phyloP scores from a whole-genome alignment of 208 protist genomes.

The Paratrypanosoma confusum region DNA sequence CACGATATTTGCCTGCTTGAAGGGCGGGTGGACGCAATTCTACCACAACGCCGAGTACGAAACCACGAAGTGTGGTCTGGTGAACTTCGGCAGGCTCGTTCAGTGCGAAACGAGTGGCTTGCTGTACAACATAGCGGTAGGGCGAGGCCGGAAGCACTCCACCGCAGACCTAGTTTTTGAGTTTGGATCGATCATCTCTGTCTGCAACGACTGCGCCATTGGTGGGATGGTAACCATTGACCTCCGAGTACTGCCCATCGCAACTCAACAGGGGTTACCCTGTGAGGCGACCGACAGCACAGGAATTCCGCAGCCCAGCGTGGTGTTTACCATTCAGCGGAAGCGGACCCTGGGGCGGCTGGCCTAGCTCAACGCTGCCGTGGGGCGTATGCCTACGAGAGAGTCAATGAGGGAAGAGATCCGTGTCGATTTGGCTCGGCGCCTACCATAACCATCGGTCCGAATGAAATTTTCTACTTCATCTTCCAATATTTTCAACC shows the following conservation, averaged over 20 bases:
- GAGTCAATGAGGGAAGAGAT: no score
- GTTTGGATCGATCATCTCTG: conserved; percentile 49
- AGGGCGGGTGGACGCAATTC: conserved; percentile 51
- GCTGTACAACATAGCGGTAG: conserved; percentile 57
- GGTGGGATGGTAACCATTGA: conserved; percentile 45
- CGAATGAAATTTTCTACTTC: no score
- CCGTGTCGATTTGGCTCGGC: no score
- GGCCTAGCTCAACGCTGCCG: no score
- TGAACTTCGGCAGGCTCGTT: conserved; percentile 35
- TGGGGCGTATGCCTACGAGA: no score
- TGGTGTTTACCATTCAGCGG: no score
- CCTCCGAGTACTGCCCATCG: conserved; percentile 20
- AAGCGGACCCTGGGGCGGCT: no score
- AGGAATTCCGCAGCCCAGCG: no score
- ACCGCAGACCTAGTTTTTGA: conserved; percentile 24
- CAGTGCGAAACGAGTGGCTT: conserved; percentile 66
- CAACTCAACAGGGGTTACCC: no score
- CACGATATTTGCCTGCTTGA: conserved; percentile 59
- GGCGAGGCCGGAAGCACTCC: conserved; percentile 19
- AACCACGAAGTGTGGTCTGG: conserved; percentile 35
- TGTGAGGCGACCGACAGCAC: no score
- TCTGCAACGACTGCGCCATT: conserved; percentile 37
- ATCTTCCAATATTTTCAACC: no score
- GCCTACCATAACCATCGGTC: no score
- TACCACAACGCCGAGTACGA: conserved; percentile 10